A percentile compares a stretch with the other conserved stretches of the same genome.
Evolutionary conservation across 1,284 basidiomycete species (phyloP).

Genomic region (Hemileia vastatrix): DNA sequence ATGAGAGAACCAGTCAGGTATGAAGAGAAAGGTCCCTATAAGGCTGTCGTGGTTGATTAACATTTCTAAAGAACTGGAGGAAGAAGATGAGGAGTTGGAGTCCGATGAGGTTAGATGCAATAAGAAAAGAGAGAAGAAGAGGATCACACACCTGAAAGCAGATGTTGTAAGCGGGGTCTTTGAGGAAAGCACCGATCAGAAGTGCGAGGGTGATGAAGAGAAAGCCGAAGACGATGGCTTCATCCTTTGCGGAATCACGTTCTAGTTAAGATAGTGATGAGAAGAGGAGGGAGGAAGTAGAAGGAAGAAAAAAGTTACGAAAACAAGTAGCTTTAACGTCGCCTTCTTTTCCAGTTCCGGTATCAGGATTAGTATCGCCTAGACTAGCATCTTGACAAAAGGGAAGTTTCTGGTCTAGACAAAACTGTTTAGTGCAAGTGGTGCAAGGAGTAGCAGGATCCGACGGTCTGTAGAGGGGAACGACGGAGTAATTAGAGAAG

Average conservation of each 20-base stretch:
- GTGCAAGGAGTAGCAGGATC: slow-evolving; percentile 36
- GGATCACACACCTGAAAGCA: too few relatives aligned
- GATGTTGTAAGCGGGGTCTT: too few relatives aligned
- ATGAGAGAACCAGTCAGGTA: too few relatives aligned
- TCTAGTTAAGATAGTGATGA: slow-evolving; percentile 23
- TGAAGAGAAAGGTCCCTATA: too few relatives aligned
- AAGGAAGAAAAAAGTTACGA: slow-evolving; percentile 19
- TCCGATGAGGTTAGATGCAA: too few relatives aligned
- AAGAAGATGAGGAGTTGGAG: too few relatives aligned
- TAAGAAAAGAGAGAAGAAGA: too few relatives aligned
- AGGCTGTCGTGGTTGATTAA: too few relatives aligned
- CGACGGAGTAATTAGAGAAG: slow-evolving; percentile 43
- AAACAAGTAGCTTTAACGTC: slow-evolving; percentile 44
- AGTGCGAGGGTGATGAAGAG: slow-evolving; percentile 24
- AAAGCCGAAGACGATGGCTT: slow-evolving; percentile 37
- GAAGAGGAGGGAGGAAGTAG: neutral
- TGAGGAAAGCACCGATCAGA: slow-evolving; percentile 20
- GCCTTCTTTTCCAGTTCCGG: slow-evolving; percentile 42
- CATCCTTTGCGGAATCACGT: slow-evolving; percentile 38
- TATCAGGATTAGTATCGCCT: slow-evolving; percentile 37
- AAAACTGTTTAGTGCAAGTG: slow-evolving; percentile 43
- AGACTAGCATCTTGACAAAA: slow-evolving; percentile 40
- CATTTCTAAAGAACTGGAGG: too few relatives aligned
- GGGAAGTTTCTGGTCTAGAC: slow-evolving; percentile 37
- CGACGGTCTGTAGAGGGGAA: slow-evolving; percentile 35